A percentile compares a stretch with the other conserved stretches of the same genome.
These are phyloP conservation scores for Myotisia sp. DNA, from an alignment of 2,329 filamentous ascomycete genomes.

Conservation along the genomic window DNA sequence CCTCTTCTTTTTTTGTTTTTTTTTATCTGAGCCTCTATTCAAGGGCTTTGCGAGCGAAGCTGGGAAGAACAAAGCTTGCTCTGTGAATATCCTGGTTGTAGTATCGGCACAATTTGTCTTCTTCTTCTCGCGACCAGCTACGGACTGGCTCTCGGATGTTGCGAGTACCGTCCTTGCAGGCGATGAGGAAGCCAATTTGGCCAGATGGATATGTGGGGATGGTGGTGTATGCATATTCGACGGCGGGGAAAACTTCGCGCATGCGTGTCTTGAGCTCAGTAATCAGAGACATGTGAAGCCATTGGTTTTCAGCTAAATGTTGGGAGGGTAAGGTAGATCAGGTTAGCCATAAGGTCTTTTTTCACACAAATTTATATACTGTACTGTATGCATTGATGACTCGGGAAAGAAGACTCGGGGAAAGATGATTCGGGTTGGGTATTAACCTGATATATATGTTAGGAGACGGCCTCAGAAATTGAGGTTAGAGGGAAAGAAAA, in stretches of 20 bases:
- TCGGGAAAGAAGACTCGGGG: too few relatives aligned
- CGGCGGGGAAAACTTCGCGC: constrained; percentile 91
- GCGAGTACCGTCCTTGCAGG: constrained; percentile 78
- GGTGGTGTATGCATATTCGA: constrained; percentile 95
- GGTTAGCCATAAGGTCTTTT: too few relatives aligned
- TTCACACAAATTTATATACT: too few relatives aligned
- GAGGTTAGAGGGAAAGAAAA: constrained; percentile 5
- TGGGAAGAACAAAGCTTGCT: constrained; percentile 84
- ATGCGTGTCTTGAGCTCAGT: constrained; percentile 91
- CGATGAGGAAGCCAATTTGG: constrained; percentile 99
- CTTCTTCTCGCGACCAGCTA: constrained; percentile 69
- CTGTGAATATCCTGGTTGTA: constrained; percentile 96
- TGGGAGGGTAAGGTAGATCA: constrained; percentile 17
- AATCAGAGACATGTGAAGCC: constrained; percentile 92
- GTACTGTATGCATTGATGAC: too few relatives aligned
- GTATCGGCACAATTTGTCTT: constrained; percentile 86
- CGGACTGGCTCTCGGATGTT: constrained; percentile 77
- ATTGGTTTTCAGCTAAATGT: constrained; percentile 84
- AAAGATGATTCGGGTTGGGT: neutral
- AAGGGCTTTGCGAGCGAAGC: constrained; percentile 65
- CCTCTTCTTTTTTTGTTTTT: constrained; percentile 2
- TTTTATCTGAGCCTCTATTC: constrained; percentile 5
- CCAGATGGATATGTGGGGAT: constrained; percentile 98
- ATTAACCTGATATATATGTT: constrained; percentile 5
- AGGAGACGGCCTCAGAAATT: constrained; percentile 8